Base-by-base conservation (phyloP, 2,329 filamentous ascomycete species). In the Ramularia collo-cygni region DNA sequence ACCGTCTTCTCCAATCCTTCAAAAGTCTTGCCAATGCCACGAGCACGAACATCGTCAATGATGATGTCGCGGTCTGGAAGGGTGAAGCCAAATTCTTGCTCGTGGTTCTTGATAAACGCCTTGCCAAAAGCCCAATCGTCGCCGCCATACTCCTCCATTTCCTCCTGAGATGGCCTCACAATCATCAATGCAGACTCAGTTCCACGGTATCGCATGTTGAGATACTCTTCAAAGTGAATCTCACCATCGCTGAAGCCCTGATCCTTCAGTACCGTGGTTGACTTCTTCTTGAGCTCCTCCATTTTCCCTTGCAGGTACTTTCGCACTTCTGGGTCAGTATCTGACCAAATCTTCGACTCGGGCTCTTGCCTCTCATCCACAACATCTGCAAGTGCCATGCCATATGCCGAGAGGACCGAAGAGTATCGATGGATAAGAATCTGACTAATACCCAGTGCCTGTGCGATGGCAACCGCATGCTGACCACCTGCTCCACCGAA, bases 121-220 rank as follows among this genome's bases (percentile, higher is more conserved):
- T 81, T 76, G 2, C 82, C 86, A 63, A 89, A 95, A 1, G 81
- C 83, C 84, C 85, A 93, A 7, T 81, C 75, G 39, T 85, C 77
- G 5, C 77, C 79, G 16, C 62, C 69, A 48, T 75, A 83, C 10
- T 73, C 67, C 43, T 77, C 65, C 0, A 71, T 71, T 41, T 85
- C 80, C 36, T 79, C 74, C 27, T 72, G 65, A 2, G 64, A 74
- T 0, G 88, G 86, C 61, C 83, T 86, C 48, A 92, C 67, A 34
- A 94, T 78, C 88, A 95, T 95, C 29, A 95, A 72, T 1, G 88
- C 85, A 6, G 87, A 93, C 59, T 95, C 88, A 0, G 88, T 95
- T 8, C 88, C 88, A 26, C 86, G 77, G 56, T 95, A 95, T 42
- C 89, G 74, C 81, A 95, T 88, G 59, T 95, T 95, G 41, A 96